Evolutionary conservation across 2,329 filamentous ascomycete genomes (phyloP), one percentile per base, ranked within the genome.

Genomic region (Paecilomyces sp.): DNA sequence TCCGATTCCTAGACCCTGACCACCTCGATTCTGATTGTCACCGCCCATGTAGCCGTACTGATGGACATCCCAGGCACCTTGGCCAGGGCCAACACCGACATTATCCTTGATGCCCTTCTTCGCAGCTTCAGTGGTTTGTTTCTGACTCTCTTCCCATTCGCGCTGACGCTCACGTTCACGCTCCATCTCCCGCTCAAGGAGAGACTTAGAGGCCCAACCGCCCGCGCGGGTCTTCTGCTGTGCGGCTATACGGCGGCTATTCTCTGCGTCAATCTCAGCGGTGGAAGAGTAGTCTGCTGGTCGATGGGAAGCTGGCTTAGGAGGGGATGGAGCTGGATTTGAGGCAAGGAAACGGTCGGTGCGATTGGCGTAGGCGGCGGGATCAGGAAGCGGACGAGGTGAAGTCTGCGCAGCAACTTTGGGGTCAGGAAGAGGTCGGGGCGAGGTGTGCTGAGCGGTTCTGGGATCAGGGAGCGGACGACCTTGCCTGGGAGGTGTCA

Each of bases 161-260:
- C 80, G 77, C 67, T 88, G 85, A 54, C 85, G 79, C 67, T 86
- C 83, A 15, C 85, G 80, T 67, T 88, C 85, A 22, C 83, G 82
- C 68, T 88, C 85, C 85, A 87, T 88, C 64, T 88, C 85, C 7
- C 85, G 81, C 67, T 87, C 85, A 3, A 88, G 77, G 1, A 88
- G 77, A 2, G 83, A 85, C 67, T 85, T 86, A n/a, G 79, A 82
- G 0, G 84, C 83, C 83, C 83, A 86, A 1, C 82, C 83, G 22
- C 80, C 82, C 12, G 83, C 83, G 62, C 82, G 82, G 31, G 84
- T 86, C 67, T 82, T 83, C 56, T 80, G 72, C 62, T 86, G 84
- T 0, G 83, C 79, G 0, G 80, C 80, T 2, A 77, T 64, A 15
- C 84, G 82, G 15, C 83, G 80, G 55, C 78, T 78, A 62, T 84